A percentile compares a stretch with the other conserved stretches of the same genome.
These are phyloP conservation scores for Rhizopogon roseolus DNA, from an alignment of 768 basidiomycete genomes.

Conservation along the genomic window DNA sequence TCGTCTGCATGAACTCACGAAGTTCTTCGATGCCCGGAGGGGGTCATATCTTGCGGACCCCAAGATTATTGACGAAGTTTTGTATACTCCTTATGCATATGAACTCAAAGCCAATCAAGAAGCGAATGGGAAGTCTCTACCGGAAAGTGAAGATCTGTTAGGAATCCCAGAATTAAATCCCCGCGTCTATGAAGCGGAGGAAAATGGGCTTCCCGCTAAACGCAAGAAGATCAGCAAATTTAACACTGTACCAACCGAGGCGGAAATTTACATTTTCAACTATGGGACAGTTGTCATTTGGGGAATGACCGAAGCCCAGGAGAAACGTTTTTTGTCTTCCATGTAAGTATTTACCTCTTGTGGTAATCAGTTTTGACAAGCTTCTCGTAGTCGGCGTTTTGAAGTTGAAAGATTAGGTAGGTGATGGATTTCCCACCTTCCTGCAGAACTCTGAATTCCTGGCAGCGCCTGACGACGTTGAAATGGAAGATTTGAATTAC, in stretches of 20 bases:
- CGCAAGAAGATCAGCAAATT: conserved; percentile 61
- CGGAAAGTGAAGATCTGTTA: conserved; percentile 62
- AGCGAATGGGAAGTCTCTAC: conserved; percentile 20
- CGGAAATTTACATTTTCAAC: conserved; percentile 90
- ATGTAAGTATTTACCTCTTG: conserved; percentile 53
- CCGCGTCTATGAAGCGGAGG: conserved; percentile 21
- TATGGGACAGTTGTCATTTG: conserved; percentile 96
- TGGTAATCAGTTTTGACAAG: conserved; percentile 7
- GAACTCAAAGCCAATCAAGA: conserved; percentile 41
- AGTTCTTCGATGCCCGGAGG: conserved; percentile 83
- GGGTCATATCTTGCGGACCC: conserved; percentile 82
- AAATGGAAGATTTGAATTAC: conserved; percentile 96
- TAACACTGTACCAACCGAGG: conserved; percentile 58
- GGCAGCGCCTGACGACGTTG: conserved; percentile 80
- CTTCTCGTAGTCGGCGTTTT: conserved; percentile 74
- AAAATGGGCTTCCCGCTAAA: conserved; percentile 30
- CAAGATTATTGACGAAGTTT: conserved; percentile 85
- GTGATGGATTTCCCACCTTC: conserved; percentile 13
- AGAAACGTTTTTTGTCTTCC: conserved; percentile 84
- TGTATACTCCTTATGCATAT: conserved; percentile 90
- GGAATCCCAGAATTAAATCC: conserved; percentile 64
- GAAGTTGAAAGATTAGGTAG: conserved; percentile 83
- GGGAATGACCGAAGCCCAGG: conserved; percentile 95
- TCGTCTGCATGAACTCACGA: conserved; percentile 80
- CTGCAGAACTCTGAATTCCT: conserved; percentile 2